Conservation (phyloP, 179 eudicot genomes). For the Spergularia azorica region DNA sequence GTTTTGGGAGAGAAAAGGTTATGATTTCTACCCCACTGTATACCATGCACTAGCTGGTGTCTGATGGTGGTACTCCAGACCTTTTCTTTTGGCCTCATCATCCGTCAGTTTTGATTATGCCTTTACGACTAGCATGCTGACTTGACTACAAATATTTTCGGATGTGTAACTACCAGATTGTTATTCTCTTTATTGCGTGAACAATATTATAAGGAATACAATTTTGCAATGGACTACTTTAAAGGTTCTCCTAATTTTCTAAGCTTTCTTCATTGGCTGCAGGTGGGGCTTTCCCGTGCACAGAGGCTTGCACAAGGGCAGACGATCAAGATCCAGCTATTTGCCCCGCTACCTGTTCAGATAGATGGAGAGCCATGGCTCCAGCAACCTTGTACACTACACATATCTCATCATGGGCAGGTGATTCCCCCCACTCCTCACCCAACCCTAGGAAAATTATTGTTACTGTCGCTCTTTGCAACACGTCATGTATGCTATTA, state of each 20-base stretch:
- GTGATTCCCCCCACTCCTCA: conserved; percentile 31
- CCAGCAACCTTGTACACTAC: conserved; percentile 85
- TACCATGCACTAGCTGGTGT: too few species aligned
- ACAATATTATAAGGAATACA: neutral
- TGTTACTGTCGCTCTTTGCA: neutral
- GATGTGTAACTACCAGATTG: neutral
- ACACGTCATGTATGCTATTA: neutral
- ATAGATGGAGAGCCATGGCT: conserved; percentile 98
- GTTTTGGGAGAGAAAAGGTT: too few species aligned
- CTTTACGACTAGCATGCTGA: too few species aligned
- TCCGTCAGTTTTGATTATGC: too few species aligned
- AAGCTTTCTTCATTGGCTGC: conserved; percentile 18
- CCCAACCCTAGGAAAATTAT: neutral
- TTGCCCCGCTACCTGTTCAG: conserved; percentile 84
- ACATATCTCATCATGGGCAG: conserved; percentile 97
- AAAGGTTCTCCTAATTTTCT: neutral
- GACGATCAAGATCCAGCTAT: conserved; percentile 81
- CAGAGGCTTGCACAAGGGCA: conserved; percentile 97
- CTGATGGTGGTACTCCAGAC: too few species aligned
- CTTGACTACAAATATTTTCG: neutral
- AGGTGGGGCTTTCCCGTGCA: conserved; percentile 98
- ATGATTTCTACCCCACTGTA: too few species aligned
- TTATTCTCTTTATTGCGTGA: neutral
- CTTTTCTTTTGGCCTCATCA: too few species aligned
- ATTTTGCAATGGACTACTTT: neutral